Evolutionary conservation across 768 basidiomycete genomes (phyloP).

Genomic region (Mycena kentingensis): DNA sequence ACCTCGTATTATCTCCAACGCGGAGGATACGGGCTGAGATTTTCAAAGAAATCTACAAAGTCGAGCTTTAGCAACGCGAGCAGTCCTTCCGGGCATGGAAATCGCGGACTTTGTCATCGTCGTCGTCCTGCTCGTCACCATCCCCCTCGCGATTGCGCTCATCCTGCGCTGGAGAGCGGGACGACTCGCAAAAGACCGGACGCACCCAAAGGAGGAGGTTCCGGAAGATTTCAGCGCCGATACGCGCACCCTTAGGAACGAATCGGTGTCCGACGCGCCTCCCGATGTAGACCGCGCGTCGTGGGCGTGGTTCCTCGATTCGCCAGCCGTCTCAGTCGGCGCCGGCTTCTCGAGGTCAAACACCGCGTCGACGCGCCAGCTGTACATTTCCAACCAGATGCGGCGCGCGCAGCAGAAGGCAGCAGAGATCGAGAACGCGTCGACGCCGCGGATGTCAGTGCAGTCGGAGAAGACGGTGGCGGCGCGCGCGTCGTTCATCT

Average conservation of each 20-base stretch:
- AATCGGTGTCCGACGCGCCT: neutral
- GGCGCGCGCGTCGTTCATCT: neutral
- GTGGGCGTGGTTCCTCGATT: neutral
- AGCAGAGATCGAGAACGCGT: conserved; percentile 8
- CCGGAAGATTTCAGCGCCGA: neutral
- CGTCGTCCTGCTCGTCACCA: neutral
- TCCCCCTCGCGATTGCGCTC: neutral
- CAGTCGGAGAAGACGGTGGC: neutral
- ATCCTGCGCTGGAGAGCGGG: conserved; percentile 1
- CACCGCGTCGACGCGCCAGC: conserved; percentile 7
- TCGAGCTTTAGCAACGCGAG: neutral
- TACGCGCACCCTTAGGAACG: neutral
- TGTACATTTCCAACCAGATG: conserved; percentile 15
- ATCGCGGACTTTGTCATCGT: neutral
- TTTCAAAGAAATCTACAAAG: neutral
- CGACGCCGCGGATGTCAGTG: neutral
- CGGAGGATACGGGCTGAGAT: neutral
- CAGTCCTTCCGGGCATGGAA: neutral
- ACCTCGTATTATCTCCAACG: no score
- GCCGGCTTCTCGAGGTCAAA: neutral
- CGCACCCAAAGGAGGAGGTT: neutral
- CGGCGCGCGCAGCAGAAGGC: conserved; percentile 3
- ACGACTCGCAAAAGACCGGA: neutral
- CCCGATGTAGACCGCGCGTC: neutral
- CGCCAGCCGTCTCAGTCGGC: neutral